phyloP scores from a whole-genome alignment of 495 filamentous ascomycete species.

The Friedmanniomyces endolithicus region DNA sequence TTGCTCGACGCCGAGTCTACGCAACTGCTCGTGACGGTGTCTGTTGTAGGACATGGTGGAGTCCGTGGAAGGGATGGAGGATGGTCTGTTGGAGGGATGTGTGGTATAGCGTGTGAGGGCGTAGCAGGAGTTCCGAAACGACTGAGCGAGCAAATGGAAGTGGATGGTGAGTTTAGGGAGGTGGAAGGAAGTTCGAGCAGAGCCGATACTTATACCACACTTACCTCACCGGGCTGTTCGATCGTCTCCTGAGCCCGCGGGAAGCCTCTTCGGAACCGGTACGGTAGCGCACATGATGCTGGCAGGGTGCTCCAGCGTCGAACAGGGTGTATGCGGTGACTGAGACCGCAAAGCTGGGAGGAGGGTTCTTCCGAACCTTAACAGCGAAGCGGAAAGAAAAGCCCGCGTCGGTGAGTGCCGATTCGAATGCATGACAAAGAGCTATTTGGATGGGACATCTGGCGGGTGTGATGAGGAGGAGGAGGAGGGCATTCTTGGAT shows the following conservation, averaged over 20 bases:
- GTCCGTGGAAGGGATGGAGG: background rate
- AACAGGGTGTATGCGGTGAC: background rate
- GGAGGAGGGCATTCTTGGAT: background rate
- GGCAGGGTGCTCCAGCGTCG: background rate
- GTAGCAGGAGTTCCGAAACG: background rate
- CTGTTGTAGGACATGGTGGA: constrained; percentile 19
- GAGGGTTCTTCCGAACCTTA: background rate
- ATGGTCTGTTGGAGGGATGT: background rate
- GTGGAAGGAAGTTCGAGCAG: background rate
- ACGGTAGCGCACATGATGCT: background rate
- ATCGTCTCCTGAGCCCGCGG: background rate
- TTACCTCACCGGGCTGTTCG: background rate
- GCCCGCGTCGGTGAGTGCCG: background rate
- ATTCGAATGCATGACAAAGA: background rate
- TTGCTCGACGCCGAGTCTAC: constrained; percentile 17
- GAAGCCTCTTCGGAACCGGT: background rate
- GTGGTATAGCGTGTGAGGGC: background rate
- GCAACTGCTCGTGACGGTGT: constrained; percentile 17
- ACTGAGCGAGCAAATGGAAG: background rate
- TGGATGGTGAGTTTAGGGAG: background rate
- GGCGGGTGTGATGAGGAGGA: background rate
- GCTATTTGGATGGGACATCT: too few species aligned
- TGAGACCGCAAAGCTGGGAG: background rate
- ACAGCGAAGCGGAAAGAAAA: background rate
- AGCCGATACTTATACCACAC: background rate